Percentiles rank a stretch among this genome's conserved stretches.
These are phyloP conservation scores for Brettanomyces custersianus DNA, from an alignment of 805 yeast genomes.

Conservation along the genomic window DNA sequence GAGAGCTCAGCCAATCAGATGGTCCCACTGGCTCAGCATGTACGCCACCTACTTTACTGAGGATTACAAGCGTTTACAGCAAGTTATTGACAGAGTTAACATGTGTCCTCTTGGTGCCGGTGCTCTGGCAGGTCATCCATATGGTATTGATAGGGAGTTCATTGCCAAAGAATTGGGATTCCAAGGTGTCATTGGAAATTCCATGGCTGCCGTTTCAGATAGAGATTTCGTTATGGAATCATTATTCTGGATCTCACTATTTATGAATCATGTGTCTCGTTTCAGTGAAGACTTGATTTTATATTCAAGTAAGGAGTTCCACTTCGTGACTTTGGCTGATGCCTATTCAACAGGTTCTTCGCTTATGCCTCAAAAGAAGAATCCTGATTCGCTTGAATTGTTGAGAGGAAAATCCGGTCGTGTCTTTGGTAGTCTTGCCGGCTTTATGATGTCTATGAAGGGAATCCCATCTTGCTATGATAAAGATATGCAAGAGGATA, in stretches of 20 bases:
- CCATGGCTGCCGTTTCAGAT: conserved; percentile 93
- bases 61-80: conserved; percentile 77
- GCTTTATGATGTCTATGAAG: conserved; percentile 92
- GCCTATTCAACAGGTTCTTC: conserved; percentile 98
- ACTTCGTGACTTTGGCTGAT: conserved; percentile 86
- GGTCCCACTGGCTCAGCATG: conserved; percentile 96
- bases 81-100: conserved; percentile 75
- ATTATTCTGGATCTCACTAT: conserved; percentile 89
- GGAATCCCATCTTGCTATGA: conserved; percentile 97
- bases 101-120: conserved; percentile 93
- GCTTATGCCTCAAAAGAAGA: conserved; percentile 98
- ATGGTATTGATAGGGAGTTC: conserved; percentile 93
- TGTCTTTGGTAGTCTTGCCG: conserved; percentile 89
- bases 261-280: conserved; percentile 93
- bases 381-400: conserved; percentile 92
- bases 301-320: conserved; percentile 96
- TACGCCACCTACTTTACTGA: conserved; percentile 92
- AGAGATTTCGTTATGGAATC: conserved; percentile 96
- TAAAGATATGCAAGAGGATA: conserved; percentile 98
- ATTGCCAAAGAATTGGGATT: conserved; percentile 77
- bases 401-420: conserved; percentile 97
- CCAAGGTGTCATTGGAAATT: conserved; percentile 83
- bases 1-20: conserved; percentile 98
- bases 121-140: conserved; percentile 98
- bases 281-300: conserved; percentile 91